phyloP scores from a whole-genome alignment of 2,329 filamentous ascomycete genomes.

The Alternaria brassicae region DNA sequence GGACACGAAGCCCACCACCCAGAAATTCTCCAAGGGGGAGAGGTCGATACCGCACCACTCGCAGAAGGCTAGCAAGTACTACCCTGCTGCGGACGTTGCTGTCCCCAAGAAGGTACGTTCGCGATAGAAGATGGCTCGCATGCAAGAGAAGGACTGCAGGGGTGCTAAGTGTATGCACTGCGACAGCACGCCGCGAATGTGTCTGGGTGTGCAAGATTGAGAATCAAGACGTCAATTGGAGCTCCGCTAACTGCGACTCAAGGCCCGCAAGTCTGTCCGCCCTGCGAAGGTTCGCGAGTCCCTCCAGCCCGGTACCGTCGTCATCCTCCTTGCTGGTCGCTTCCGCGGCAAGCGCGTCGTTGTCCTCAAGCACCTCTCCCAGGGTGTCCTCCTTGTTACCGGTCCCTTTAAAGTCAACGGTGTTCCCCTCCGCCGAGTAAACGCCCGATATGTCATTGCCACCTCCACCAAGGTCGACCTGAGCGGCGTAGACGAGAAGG shows the following conservation, averaged over 20 bases:
- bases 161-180: slow-evolving; percentile 5
- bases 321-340: slow-evolving; percentile 98
- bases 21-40: slow-evolving; percentile 98
- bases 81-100: slow-evolving; percentile 90
- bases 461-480: slow-evolving; percentile 87
- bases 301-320: slow-evolving; percentile 92
- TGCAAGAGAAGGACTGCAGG: slow-evolving; percentile 24
- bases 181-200: slow-evolving; percentile 11
- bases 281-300: slow-evolving; percentile 85
- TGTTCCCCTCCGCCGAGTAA: slow-evolving; percentile 92
- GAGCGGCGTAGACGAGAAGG: slow-evolving; percentile 75
- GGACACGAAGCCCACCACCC: slow-evolving; percentile 61
- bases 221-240: slow-evolving; percentile 16
- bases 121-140: slow-evolving; percentile 23
- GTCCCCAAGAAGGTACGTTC: slow-evolving; percentile 91
- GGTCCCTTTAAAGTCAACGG: slow-evolving; percentile 99
- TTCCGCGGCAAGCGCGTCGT: slow-evolving; percentile 99
- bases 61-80: slow-evolving; percentile 99
- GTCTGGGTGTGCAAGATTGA: slow-evolving; percentile 3
- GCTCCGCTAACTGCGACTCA: slow-evolving; percentile 41
- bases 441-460: slow-evolving; percentile 92
- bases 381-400: slow-evolving; percentile 98
- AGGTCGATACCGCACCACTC: slow-evolving; percentile 84
- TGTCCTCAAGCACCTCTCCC: slow-evolving; percentile 95
- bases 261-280: slow-evolving; percentile 95